A percentile compares a stretch with the other conserved stretches of the same genome.
Evolutionary conservation across 2,329 filamentous ascomycete genomes (phyloP).

Genomic region (Coniosporium uncinatum): DNA sequence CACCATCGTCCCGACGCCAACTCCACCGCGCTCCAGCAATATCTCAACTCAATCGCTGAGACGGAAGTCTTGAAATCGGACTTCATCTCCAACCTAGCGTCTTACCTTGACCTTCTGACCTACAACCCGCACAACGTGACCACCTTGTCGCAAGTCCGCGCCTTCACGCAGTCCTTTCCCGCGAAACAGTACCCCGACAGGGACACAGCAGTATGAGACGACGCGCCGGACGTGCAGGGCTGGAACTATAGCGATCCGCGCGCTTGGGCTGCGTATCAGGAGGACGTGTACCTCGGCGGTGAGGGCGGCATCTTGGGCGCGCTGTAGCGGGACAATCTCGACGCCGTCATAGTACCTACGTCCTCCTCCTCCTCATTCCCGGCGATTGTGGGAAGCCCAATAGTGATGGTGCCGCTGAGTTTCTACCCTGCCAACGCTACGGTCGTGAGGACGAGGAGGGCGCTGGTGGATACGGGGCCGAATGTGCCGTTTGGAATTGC

Average conservation of each 20-base stretch:
- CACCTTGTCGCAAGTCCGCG: conserved; percentile 42
- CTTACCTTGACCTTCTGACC: conserved; percentile 50
- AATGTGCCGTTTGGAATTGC: conserved; percentile 55
- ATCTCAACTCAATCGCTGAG: conserved; percentile 29
- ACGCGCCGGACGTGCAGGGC: conserved; percentile 37
- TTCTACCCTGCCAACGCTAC: conserved; percentile 42
- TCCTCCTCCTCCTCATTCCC: conserved; percentile 38
- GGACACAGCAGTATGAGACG: conserved; percentile 53
- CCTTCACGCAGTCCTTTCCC: conserved; percentile 47
- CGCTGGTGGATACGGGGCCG: conserved; percentile 46
- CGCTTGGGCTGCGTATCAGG: conserved; percentile 53
- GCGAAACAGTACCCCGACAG: conserved; percentile 55
- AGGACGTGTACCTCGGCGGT: conserved; percentile 47
- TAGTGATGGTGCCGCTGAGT: conserved; percentile 59
- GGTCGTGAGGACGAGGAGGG: conserved; percentile 36
- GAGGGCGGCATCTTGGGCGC: conserved; percentile 57
- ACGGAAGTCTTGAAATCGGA: conserved; percentile 49
- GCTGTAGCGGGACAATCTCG: conserved; percentile 47
- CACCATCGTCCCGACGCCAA: conserved; percentile 54
- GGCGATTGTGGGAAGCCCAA: conserved; percentile 52
- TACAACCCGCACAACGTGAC: conserved; percentile 52
- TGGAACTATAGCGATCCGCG: conserved; percentile 49
- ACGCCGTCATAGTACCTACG: conserved; percentile 58
- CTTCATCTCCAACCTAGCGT: conserved; percentile 49
- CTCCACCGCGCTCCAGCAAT: conserved; percentile 46